phyloP scores from a whole-genome alignment of 2,329 filamentous ascomycete genomes.

The Neonectria punicea region DNA sequence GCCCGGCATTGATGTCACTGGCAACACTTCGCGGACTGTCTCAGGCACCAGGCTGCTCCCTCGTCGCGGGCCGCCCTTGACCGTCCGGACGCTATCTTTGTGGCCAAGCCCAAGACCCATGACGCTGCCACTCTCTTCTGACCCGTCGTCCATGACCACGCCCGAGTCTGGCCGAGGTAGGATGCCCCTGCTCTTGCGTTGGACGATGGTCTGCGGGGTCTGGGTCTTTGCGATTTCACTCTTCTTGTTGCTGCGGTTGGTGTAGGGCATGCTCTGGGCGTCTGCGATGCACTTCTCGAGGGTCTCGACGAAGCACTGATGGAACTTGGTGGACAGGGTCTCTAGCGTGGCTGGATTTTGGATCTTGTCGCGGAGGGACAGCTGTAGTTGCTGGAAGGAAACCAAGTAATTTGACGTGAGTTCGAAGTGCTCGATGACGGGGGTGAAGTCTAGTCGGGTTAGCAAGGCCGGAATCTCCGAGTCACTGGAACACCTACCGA shows the following conservation, averaged over 20 bases:
- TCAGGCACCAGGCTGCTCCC: conserved; percentile 42
- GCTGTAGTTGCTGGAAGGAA: conserved; percentile 48
- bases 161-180: conserved; percentile 51
- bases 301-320: conserved; percentile 54
- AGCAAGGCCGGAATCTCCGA: not conserved
- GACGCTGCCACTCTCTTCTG: conserved; percentile 51
- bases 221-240: conserved; percentile 43
- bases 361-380: conserved; percentile 50
- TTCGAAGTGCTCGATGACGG: conserved; percentile 56
- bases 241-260: conserved; percentile 55
- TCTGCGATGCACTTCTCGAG: conserved; percentile 50
- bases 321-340: conserved; percentile 52
- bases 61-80: conserved; percentile 32
- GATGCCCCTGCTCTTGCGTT: conserved; percentile 40
- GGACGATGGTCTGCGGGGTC: conserved; percentile 31
- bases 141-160: conserved; percentile 52
- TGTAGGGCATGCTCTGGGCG: conserved; percentile 52
- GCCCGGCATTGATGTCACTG: conserved; percentile 23
- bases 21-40: conserved; percentile 33
- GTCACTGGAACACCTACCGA: conserved; percentile 36
- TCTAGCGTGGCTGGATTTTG: conserved; percentile 52
- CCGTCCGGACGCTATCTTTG: conserved; percentile 47
- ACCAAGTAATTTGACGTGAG: conserved; percentile 48
- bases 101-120: conserved; percentile 38
- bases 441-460: conserved; percentile 49